Base-by-base conservation (phyloP, 352 stramenopile species). In the Pilasporangium apinafurcum region DNA sequence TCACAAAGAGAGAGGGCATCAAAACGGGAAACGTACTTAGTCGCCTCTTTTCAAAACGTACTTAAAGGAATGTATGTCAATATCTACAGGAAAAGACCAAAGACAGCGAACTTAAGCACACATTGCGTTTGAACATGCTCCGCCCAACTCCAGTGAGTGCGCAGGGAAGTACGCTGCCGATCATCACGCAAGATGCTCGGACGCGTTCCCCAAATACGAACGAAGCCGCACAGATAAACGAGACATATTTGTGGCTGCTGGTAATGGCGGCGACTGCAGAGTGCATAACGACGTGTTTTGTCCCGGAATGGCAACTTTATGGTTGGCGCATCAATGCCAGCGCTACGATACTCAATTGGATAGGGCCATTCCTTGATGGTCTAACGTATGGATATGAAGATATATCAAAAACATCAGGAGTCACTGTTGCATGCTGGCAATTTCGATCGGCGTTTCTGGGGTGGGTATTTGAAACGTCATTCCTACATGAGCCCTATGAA, bases 361-460 rank as follows among this genome's bases (percentile, higher is more conserved):
- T 91, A 14, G 82, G 82, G 1, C 68, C 76, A 6, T 90, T 90
- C 41, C 51, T 93, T 29, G 82, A 93, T 30, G 82, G 82, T 1
- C 29, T 86, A 33, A 65, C 73, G 8, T 83, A 83, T 36, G 77
- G 76, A 0, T 77, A 74, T 34, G 68, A 83, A 44, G 59, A 76
- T 14, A 24, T 62, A 24, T n/a, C 42, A 0, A 70, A 78, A 38
- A 55, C 45, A 0, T 29, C 51, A 3, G 35, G 29, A 22, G 45
- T 49, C 18, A 75, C 71, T 8, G 21, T 76, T 13, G 73, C 68
- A 3, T 84, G 61, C 46, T 30, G 70, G 34, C 68, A 89, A 37
- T 92, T 88, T 46, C 75, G 79, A 14, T 82, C 74, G 3, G 58
- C 79, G 17, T 92, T 89, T 50, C 68, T 92, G 26, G 79, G 79